Evolutionary conservation across 768 basidiomycete species (phyloP).

Genomic region (Coprinellus aureogranulatus): DNA sequence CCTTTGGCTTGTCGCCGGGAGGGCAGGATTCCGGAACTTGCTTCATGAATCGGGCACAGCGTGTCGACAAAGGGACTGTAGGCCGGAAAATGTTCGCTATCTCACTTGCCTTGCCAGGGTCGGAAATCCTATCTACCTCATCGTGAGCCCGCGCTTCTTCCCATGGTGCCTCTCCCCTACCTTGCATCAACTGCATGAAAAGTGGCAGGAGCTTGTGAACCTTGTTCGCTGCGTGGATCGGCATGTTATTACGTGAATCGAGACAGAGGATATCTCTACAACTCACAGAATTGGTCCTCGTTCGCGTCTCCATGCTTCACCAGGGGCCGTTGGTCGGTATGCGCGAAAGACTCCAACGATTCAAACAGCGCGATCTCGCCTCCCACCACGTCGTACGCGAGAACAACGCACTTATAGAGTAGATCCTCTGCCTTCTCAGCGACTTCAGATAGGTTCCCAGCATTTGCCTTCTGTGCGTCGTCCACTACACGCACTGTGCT

Average conservation of each 20-base stretch:
- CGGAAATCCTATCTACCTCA: not conserved
- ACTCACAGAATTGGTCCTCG: not conserved
- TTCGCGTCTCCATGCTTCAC: not conserved
- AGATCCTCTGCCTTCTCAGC: not conserved
- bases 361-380: not conserved
- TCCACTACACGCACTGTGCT: not conserved
- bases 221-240: not conserved
- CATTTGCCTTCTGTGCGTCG: conserved; percentile 5
- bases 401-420: conserved; percentile 39
- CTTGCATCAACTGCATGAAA: not conserved
- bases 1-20: conserved; percentile 18
- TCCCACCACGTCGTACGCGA: conserved; percentile 46
- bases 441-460: not conserved
- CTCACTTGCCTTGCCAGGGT: not conserved
- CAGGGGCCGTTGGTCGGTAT: not conserved
- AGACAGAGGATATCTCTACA: not conserved
- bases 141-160: not conserved
- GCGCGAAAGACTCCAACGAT: not conserved
- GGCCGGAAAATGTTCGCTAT: not conserved
- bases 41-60: conserved; percentile 33
- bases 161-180: not conserved
- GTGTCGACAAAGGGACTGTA: conserved; percentile 22
- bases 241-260: not conserved
- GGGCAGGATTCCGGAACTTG: conserved; percentile 11
- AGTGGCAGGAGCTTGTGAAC: not conserved